These are phyloP conservation scores for Colletotrichum noveboracense DNA, from an alignment of 2,329 filamentous ascomycete species.

Conservation along the genomic window DNA sequence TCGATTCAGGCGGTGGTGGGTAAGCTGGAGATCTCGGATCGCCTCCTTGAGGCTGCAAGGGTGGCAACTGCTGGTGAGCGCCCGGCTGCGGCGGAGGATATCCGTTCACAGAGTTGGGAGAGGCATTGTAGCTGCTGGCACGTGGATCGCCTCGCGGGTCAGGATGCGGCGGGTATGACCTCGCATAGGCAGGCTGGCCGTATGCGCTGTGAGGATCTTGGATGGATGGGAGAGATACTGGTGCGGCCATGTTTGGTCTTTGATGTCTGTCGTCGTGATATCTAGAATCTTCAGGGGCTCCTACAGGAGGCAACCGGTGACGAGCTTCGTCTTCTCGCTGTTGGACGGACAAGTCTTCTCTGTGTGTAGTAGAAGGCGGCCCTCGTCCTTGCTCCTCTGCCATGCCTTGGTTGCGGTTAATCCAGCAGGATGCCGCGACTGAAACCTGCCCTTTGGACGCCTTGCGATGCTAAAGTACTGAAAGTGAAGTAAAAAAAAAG, in stretches of 20 bases:
- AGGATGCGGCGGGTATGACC: constrained; percentile 40
- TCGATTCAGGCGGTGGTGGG: constrained; percentile 15
- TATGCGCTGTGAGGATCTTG: constrained; percentile 48
- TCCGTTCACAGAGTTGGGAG: constrained; percentile 50
- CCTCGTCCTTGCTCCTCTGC: constrained; percentile 26
- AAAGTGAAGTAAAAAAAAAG: not conserved
- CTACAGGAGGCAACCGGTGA: constrained; percentile 13
- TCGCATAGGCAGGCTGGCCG: constrained; percentile 35
- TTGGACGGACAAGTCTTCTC: constrained; percentile 16
- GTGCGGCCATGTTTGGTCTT: constrained; percentile 46
- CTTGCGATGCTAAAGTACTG: not conserved
- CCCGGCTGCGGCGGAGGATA: constrained; percentile 40
- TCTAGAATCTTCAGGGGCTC: constrained; percentile 15
- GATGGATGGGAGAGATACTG: constrained; percentile 55
- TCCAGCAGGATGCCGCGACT: constrained; percentile 12
- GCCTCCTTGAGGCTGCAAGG: constrained; percentile 15
- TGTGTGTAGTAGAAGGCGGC: constrained; percentile 20
- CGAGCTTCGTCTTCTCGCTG: constrained; percentile 22
- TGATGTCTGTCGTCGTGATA: constrained; percentile 44
- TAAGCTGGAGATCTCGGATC: constrained; percentile 22
- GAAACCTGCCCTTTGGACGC: constrained; percentile 3
- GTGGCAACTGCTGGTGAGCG: constrained; percentile 17
- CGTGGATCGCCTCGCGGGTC: constrained; percentile 41
- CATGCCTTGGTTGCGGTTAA: constrained; percentile 22
- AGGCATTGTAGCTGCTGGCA: constrained; percentile 37